A percentile compares a stretch with the other conserved stretches of the same genome.
These are phyloP conservation scores for Rhodotorula toruloides DNA, from an alignment of 768 basidiomycete genomes.

Conservation along the genomic window DNA sequence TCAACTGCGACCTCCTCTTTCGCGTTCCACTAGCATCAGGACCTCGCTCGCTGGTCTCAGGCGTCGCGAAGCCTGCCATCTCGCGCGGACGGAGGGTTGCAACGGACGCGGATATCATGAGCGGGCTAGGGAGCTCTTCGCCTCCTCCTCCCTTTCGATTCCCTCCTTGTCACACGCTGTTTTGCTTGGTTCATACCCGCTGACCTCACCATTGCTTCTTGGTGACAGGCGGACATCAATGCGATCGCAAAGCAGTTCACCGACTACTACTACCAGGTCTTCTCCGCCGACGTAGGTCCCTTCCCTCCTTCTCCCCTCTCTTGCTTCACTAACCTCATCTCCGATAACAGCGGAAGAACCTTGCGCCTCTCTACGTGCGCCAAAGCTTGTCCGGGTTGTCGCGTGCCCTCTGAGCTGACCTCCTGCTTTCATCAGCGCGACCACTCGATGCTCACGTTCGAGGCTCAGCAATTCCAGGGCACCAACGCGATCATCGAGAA, in stretches of 20 bases:
- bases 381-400: slow-evolving; percentile 43
- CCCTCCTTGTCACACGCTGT: too few species aligned
- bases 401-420: slow-evolving; percentile 25
- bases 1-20: too few species aligned
- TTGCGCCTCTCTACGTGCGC: slow-evolving; percentile 68
- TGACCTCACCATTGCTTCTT: neutral
- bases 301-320: neutral
- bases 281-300: slow-evolving; percentile 60
- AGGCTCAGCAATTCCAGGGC: slow-evolving; percentile 61
- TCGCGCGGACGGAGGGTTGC: too few species aligned
- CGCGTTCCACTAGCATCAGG: too few species aligned
- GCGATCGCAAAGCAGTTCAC: slow-evolving; percentile 65
- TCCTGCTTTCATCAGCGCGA: slow-evolving; percentile 55
- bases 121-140: too few species aligned
- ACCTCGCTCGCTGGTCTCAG: too few species aligned
- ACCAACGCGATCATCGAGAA: slow-evolving; percentile 60
- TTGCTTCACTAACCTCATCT: too few species aligned
- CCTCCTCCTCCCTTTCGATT: too few species aligned
- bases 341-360: slow-evolving; percentile 39
- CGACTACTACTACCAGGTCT: slow-evolving; percentile 74
- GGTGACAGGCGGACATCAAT: slow-evolving; percentile 60
- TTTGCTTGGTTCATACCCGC: too few species aligned
- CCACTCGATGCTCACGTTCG: slow-evolving; percentile 79
- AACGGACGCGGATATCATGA: too few species aligned
- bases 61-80: too few species aligned